Conservation (phyloP, 176 grass and related monocot species). For the Zizania latifolia region DNA sequence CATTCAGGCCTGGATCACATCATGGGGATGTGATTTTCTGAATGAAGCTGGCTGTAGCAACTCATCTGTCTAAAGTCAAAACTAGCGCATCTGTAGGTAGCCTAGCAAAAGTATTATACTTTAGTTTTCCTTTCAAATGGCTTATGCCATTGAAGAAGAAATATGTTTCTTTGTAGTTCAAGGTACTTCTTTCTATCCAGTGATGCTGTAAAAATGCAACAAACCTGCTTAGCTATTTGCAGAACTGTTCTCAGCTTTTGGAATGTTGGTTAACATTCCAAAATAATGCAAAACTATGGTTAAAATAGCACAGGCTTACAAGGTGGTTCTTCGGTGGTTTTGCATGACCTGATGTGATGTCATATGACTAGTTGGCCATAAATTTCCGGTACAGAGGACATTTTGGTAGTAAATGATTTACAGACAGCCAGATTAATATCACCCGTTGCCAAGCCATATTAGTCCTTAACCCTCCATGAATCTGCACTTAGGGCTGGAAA, state of each 20-base stretch:
- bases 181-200: neutral
- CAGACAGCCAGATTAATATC: no score
- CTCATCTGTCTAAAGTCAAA: neutral
- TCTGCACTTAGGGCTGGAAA: no score
- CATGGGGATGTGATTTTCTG: constrained; percentile 52
- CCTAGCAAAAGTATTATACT: constrained; percentile 9
- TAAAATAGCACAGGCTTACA: neutral
- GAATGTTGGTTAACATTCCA: neutral
- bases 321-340: neutral
- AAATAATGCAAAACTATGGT: no score
- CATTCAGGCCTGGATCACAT: constrained; percentile 45
- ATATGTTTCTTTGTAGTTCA: neutral
- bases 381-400: neutral
- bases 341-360: neutral
- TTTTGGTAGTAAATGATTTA: neutral
- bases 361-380: neutral
- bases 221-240: neutral
- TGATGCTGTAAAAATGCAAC: constrained; percentile 23
- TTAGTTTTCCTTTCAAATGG: neutral
- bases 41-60: constrained; percentile 1
- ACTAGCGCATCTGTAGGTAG: constrained; percentile 26
- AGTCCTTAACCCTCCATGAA: neutral
- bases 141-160: neutral
- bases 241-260: neutral
- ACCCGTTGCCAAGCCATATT: no score